Conservation (phyloP, 495 filamentous ascomycete species). For the Neurospora sp. region DNA sequence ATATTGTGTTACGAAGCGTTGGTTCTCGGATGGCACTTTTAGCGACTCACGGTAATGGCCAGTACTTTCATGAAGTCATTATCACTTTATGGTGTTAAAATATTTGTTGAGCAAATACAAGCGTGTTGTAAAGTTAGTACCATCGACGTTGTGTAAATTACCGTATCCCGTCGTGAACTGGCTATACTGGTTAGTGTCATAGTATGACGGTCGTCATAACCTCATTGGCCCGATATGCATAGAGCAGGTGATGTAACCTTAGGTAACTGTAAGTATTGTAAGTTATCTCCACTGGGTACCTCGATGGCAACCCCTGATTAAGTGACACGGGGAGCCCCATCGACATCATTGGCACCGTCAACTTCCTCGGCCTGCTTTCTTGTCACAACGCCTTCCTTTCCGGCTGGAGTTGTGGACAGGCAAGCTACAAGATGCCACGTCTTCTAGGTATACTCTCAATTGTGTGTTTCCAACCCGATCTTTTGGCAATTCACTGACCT, state of each 20-base stretch:
- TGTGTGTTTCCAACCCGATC: background rate
- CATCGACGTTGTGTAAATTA: background rate
- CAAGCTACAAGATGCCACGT: constrained; percentile 22
- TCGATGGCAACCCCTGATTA: background rate
- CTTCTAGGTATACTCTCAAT: constrained; percentile 14
- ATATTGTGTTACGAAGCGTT: background rate
- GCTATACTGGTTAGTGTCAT: background rate
- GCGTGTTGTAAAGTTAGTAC: background rate
- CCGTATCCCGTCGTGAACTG: background rate
- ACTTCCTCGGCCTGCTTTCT: background rate
- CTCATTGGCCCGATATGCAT: background rate
- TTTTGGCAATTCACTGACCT: background rate
- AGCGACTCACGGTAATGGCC: background rate
- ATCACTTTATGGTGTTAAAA: background rate
- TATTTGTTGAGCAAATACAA: background rate
- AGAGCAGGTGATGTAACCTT: background rate
- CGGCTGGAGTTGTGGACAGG: background rate
- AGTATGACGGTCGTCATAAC: too few species aligned
- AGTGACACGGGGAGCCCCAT: background rate
- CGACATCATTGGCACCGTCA: background rate
- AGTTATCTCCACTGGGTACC: background rate
- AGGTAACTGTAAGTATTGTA: background rate
- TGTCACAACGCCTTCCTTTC: background rate
- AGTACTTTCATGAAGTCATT: background rate
- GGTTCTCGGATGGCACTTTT: background rate